Base-by-base conservation (phyloP, 148 eudicot genomes). In the Camellia sinensis region DNA sequence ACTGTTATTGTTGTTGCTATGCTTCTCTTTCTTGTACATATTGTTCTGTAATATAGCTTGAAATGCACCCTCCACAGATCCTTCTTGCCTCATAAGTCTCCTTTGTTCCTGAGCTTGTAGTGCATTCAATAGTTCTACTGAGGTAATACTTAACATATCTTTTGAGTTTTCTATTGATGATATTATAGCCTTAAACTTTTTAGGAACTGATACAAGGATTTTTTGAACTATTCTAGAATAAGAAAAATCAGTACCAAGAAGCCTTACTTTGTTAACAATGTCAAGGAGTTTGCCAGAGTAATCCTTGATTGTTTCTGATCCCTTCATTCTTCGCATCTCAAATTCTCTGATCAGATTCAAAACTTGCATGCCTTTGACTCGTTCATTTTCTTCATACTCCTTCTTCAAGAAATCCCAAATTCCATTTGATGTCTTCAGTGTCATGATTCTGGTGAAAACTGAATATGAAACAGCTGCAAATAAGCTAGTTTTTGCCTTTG, bases 341-440 rank as follows among this genome's bases (percentile, higher is more conserved):
- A 81, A 81, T 13, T 81, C 83, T 44, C 75, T 19, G 5, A 81
- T 75, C 17, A 81, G 29, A 45, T 81, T 74, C 73, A 80, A 8
- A 43, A 74, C 66, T 66, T 53, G 44, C 80, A 81, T 57, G 3
- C 79, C 75, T 67, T 7, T 41, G 12, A 75, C 68, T 9, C 57
- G 57, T 68, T 81, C 75, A 59, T 74, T 57, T 45, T 63, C 81
- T 71, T 40, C 68, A 40, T 77, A 80, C 46, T 80, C 71, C 10
- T 19, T 1, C 18, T 72, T 71, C 19, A 80, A 67, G 21, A 52
- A 80, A 13, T 80, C 77, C 70, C 78, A 80, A 18, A 72, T 63
- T 13, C 43, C 78, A 17, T 71, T 71, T 19, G 77, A 46, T 7
- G 77, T 7, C 6, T 72, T 50, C 4, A 62, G 14, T n/a, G 18